Conservation (phyloP, 495 filamentous ascomycete genomes). For the Penicillium flavigenum region DNA sequence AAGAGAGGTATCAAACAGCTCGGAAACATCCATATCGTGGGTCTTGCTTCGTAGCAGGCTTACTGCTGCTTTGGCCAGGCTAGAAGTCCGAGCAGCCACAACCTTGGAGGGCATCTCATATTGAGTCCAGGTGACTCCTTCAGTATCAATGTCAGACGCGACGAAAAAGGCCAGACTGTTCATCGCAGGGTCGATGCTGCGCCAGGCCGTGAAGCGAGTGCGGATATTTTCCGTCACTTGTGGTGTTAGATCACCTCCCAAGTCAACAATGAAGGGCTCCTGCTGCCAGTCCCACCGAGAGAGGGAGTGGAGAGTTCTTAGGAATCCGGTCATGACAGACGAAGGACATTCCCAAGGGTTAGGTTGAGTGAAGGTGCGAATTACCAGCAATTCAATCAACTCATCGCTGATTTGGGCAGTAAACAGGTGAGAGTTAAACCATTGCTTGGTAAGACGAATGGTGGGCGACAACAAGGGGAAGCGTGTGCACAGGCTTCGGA, state of each 20-base stretch:
- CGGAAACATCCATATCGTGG: conserved; percentile 53
- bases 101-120: conserved; percentile 69
- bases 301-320: conserved; percentile 73
- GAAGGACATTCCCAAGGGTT: conserved; percentile 79
- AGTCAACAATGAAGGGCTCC: conserved; percentile 77
- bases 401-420: conserved; percentile 72
- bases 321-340: conserved; percentile 76
- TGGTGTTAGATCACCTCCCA: conserved; percentile 56
- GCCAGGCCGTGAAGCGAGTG: conserved; percentile 69
- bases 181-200: conserved; percentile 84
- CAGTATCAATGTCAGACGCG: conserved; percentile 72
- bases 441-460: conserved; percentile 84
- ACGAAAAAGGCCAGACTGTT: conserved; percentile 79
- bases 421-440: conserved; percentile 84
- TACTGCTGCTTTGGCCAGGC: conserved; percentile 70
- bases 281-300: conserved; percentile 88
- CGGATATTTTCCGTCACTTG: conserved; percentile 55
- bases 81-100: conserved; percentile 78
- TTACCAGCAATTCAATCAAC: conserved; percentile 76
- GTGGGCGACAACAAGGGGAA: conserved; percentile 79
- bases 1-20: conserved; percentile 67
- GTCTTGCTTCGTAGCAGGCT: conserved; percentile 57
- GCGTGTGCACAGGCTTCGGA: conserved; percentile 75
- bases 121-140: conserved; percentile 79
- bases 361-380: conserved; percentile 74